phyloP scores from a whole-genome alignment of 2,329 filamentous ascomycete species.

The Aspergillus japonicus region DNA sequence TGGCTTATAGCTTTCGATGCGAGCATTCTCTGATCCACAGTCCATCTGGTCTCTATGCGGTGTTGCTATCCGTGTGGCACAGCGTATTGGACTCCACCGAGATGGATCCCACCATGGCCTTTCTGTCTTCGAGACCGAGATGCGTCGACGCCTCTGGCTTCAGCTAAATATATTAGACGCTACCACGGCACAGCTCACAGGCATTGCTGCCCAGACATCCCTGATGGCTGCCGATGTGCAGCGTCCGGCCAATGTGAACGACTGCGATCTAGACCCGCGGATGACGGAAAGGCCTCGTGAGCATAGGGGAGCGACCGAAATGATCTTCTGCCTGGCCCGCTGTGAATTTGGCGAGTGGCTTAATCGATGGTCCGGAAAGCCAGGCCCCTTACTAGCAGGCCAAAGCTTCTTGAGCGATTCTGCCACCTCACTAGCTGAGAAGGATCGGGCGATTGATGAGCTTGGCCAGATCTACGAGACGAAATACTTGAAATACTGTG shows the following conservation, averaged over 20 bases:
- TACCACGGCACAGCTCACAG: constrained; percentile 6
- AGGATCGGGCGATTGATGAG: constrained; percentile 33
- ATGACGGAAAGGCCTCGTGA: constrained; percentile 47
- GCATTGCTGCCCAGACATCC: not conserved
- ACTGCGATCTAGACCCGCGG: constrained; percentile 42
- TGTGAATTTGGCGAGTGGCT: constrained; percentile 36
- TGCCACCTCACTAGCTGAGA: constrained; percentile 20
- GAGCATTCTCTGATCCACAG: constrained; percentile 45
- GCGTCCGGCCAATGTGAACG: constrained; percentile 45
- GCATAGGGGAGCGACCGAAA: constrained; percentile 47
- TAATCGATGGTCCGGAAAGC: constrained; percentile 17
- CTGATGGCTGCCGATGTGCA: constrained; percentile 16
- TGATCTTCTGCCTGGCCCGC: constrained; percentile 40
- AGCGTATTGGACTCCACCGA: constrained; percentile 51
- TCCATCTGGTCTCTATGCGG: constrained; percentile 54
- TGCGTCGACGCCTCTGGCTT: constrained; percentile 33
- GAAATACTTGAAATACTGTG: constrained; percentile 39
- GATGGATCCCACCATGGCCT: constrained; percentile 49
- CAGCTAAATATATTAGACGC: constrained; percentile 28
- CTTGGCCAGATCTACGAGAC: constrained; percentile 36
- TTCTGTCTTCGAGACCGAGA: constrained; percentile 48
- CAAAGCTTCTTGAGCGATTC: constrained; percentile 25
- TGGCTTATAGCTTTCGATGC: constrained; percentile 29
- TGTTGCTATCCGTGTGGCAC: constrained; percentile 47
- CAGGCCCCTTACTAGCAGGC: constrained; percentile 13